Conservation (phyloP, 108 stramenopile genomes). For the Pseudonitzschia multiseries region DNA sequence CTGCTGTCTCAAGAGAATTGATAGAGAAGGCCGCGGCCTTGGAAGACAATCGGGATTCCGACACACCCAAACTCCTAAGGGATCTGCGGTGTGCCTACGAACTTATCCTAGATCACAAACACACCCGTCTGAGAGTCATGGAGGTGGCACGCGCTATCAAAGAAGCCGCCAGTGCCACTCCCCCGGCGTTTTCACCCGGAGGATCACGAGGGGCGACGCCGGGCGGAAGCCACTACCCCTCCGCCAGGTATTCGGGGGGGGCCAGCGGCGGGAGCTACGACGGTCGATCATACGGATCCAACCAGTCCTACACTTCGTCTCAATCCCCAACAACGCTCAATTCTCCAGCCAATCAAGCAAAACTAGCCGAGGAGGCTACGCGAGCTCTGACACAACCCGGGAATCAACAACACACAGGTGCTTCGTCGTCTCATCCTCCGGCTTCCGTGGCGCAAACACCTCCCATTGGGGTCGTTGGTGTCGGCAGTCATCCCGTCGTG, state of each 20-base stretch:
- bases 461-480: constrained; percentile 49
- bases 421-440: constrained; percentile 2
- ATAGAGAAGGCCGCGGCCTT: constrained; percentile 78
- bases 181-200: constrained; percentile 87
- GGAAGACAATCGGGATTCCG: constrained; percentile 80
- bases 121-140: constrained; percentile 92
- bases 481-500: constrained; percentile 64
- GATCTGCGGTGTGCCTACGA: constrained; percentile 96
- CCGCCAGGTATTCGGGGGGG: constrained; percentile 29
- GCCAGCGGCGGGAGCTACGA: constrained; percentile 46
- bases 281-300: constrained; percentile 37
- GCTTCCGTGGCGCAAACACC: constrained; percentile 37
- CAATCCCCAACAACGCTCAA: constrained; percentile 46
- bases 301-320: constrained; percentile 36
- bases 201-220: constrained; percentile 85
- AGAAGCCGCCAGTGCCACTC: constrained; percentile 90
- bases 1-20: constrained; percentile 74
- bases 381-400: constrained; percentile 75
- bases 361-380: constrained; percentile 81
- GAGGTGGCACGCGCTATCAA: constrained; percentile 89
- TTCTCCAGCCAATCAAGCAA: constrained; percentile 49
- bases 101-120: constrained; percentile 95
- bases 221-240: constrained; percentile 56
- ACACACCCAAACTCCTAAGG: constrained; percentile 79
- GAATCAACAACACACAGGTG: constrained; percentile 6